Evolutionary conservation across 495 filamentous ascomycete genomes (phyloP), one percentile per base, ranked within the genome.

Genomic region (Bacidia gigantensis): DNA sequence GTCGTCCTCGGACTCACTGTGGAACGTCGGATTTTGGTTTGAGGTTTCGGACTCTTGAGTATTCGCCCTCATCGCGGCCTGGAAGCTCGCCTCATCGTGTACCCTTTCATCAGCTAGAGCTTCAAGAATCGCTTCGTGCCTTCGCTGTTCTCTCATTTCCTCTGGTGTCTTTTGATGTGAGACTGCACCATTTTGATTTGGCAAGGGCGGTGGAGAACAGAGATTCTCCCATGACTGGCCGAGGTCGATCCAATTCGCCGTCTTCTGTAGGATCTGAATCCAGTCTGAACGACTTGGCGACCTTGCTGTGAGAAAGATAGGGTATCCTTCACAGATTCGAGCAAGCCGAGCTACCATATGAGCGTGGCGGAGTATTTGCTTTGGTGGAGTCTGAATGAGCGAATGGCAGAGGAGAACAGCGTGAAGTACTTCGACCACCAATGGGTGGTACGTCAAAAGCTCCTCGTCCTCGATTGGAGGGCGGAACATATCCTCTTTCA

Each of bases 301-400:
- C 25, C 84, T 73, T 22, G 82, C 79, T 5, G 82, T 76, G 49
- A 86, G 79, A 60, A 89, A 87, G 48, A 87, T 77, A 0, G 86
- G 85, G 60, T 86, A 87, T 14, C 86, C 86, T 62, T 88, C 84
- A 49, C 79, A 79, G 20, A 87, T 72, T 35, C 84, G 77, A 2
- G 79, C 74, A 14, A 89, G 76, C 1, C 84, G 79, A 18, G 83
- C 82, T 7, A 82, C 84, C 76, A 87, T 89, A 65, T 85, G 72
- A 0, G 84, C 83, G 60, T 89, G 82, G 32, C 85, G 81, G 47
- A 78, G 77, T 26, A 86, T 72, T 62, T 87, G 84, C 46, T 80
- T 85, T 17, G 76, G 64, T 0, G 84, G 80, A 1, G 84, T 89
- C 62, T 87, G 84, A 12, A 86, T 66, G 10, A 89, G 76, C 26